phyloP scores from a whole-genome alignment of 2,329 filamentous ascomycete species.

The Colletotrichum somersetense region DNA sequence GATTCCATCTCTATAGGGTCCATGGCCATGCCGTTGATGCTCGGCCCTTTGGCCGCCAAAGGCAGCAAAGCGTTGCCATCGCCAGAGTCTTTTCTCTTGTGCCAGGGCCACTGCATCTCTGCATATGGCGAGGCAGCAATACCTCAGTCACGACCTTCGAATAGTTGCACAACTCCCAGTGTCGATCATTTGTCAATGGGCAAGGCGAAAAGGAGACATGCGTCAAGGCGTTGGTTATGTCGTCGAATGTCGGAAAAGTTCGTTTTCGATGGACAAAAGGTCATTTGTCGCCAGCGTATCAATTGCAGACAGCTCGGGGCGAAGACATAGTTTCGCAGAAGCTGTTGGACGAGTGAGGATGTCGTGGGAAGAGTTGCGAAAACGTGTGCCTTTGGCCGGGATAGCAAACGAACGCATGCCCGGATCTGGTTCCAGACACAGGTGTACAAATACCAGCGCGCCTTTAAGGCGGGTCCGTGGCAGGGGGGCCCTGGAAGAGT shows the following conservation, averaged over 20 bases:
- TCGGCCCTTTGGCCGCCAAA: conserved; percentile 48
- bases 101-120: conserved; percentile 55
- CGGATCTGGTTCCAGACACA: conserved; percentile 30
- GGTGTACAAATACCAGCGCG: conserved; percentile 31
- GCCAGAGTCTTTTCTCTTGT: conserved; percentile 50
- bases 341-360: conserved; percentile 24
- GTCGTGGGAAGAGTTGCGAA: conserved; percentile 37
- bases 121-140: conserved; percentile 30
- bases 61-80: conserved; percentile 52
- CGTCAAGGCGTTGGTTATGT: conserved; percentile 31
- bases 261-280: conserved; percentile 18
- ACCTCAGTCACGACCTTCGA: conserved; percentile 39
- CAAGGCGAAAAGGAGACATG: conserved; percentile 37
- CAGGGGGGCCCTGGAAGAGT: conserved; percentile 30
- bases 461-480: conserved; percentile 34
- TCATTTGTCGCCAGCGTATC: conserved; percentile 34
- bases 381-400: conserved; percentile 39
- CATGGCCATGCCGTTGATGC: conserved; percentile 48
- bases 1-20: conserved; percentile 48
- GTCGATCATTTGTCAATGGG: conserved; percentile 38
- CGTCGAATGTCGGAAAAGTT: conserved; percentile 21
- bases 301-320: conserved; percentile 31
- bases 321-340: conserved; percentile 36
- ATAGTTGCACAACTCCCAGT: conserved; percentile 19
- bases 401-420: conserved; percentile 37